phyloP scores from a whole-genome alignment of 345 rosid species.

The Erucastrum elatum region DNA sequence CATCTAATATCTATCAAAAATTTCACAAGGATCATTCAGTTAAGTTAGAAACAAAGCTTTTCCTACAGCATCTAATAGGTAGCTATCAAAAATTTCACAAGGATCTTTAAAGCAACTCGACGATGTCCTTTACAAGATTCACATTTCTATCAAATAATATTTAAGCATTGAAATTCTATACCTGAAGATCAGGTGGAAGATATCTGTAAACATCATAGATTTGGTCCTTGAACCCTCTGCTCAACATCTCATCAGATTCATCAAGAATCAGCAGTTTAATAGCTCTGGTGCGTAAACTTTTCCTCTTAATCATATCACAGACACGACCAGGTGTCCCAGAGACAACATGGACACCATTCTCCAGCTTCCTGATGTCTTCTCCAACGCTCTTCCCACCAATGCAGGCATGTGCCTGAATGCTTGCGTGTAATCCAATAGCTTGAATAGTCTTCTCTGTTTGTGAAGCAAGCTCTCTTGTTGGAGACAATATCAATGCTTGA shows the following conservation, averaged over 20 bases:
- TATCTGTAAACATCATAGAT: conserved; percentile 93
- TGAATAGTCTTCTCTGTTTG: conserved; percentile 86
- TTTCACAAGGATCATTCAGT: too few species aligned
- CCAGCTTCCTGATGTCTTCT: conserved; percentile 87
- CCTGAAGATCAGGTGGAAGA: conserved; percentile 99
- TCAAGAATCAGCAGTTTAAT: conserved; percentile 57
- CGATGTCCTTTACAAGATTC: not conserved
- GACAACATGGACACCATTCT: conserved; percentile 63
- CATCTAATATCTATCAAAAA: too few species aligned
- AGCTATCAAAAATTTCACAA: too few species aligned
- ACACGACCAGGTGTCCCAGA: conserved; percentile 99
- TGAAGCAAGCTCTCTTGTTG: conserved; percentile 89
- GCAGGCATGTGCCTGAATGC: conserved; percentile 83
- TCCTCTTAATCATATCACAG: conserved; percentile 97
- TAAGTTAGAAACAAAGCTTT: too few species aligned
- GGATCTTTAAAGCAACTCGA: not conserved
- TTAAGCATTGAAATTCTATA: conserved; percentile 16
- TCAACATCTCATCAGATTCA: conserved; percentile 97
- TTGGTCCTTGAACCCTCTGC: conserved; percentile 99
- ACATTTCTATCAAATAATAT: not conserved
- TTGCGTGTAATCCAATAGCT: conserved; percentile 70
- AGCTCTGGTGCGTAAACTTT: conserved; percentile 84
- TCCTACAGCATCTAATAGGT: too few species aligned
- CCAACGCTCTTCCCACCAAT: conserved; percentile 97
- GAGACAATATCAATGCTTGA: conserved; percentile 91